Base-by-base conservation (phyloP, 306 rosid genomes). In the Quillaja saponaria region DNA sequence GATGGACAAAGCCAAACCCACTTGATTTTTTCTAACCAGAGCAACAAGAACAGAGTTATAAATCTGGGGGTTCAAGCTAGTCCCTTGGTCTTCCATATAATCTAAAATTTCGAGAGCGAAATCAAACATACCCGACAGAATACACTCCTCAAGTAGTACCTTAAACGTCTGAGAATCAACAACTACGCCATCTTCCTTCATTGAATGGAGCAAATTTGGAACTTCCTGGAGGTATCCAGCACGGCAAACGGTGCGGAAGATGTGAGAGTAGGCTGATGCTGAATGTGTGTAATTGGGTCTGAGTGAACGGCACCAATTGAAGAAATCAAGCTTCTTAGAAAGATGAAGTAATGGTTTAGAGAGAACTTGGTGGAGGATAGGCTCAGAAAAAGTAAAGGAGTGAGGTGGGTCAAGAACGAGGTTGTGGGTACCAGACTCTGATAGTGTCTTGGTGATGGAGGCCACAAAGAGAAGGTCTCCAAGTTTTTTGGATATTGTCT, bases 281-380 rank as follows among this genome's bases (percentile, higher is more conserved):
- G 90, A 75, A 63, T 69, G 83, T 0, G 50, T 39, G 75, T 57
- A 55, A 45, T 11, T 19, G 11, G 74, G 75, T 37, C 34, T 13
- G 60, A 71, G 81, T 39, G 88, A 68, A 40, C 78, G 64, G 10
- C 72, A 73, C 84, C 90, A 85, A 2, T 59, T 63, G 81, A 88
- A 88, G 80, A 91, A 84, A 61, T 72, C 78, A 12, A 88, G 81
- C 64, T 91, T 86, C 10, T 82, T 76, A 4, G 90, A 82, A 13
- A 86, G 86, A 44, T 79, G 81, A 33, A 88, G 79, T 1, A 84
- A 63, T 13, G 67, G 78, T 13, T 78, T 74, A 37, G 72, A 49
- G 55, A 91, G 95, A 71, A 88, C 59, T 63, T 51, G 73, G 54
- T 80, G 87, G 68, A 86, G 59, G 55, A 88, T 71, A 49, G 84